phyloP scores from a whole-genome alignment of 257 asterid genomes.

The Solanum habrochaites region DNA sequence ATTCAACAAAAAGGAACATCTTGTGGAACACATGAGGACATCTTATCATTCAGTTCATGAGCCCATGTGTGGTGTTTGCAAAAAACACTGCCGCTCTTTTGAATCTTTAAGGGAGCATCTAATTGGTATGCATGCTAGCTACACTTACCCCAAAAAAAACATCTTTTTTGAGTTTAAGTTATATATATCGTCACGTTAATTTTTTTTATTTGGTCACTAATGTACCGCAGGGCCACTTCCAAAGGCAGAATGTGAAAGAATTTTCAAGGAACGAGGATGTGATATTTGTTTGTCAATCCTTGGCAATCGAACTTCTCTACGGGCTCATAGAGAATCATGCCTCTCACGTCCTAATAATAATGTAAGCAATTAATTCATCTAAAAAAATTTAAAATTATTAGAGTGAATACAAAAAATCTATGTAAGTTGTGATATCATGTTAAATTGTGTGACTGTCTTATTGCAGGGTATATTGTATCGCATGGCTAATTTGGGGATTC shows the following conservation, averaged over 20 bases:
- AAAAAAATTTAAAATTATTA: background rate
- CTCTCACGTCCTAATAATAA: conserved; percentile 48
- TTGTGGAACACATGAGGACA: conserved; percentile 80
- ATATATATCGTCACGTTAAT: background rate
- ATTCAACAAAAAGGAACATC: conserved; percentile 80
- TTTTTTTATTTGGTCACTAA: background rate
- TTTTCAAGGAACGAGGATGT: conserved; percentile 81
- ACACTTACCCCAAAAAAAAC: background rate
- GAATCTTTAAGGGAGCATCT: conserved; percentile 93
- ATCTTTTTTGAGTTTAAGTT: background rate
- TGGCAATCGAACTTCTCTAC: conserved; percentile 33
- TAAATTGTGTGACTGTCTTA: background rate
- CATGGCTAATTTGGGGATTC: conserved; percentile 69
- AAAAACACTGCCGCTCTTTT: conserved; percentile 78
- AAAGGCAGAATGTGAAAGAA: conserved; percentile 83
- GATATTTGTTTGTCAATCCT: conserved; percentile 55
- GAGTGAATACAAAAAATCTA: background rate
- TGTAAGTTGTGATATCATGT: background rate
- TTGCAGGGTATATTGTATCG: conserved; percentile 49
- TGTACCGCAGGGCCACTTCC: conserved; percentile 64
- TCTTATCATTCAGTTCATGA: conserved; percentile 82
- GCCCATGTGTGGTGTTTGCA: conserved; percentile 70
- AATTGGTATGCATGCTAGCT: conserved; percentile 30
- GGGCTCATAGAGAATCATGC: conserved; percentile 53
- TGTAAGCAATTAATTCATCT: background rate